Base-by-base conservation (phyloP, 495 filamentous ascomycete genomes). In the Xeromyces bisporus region DNA sequence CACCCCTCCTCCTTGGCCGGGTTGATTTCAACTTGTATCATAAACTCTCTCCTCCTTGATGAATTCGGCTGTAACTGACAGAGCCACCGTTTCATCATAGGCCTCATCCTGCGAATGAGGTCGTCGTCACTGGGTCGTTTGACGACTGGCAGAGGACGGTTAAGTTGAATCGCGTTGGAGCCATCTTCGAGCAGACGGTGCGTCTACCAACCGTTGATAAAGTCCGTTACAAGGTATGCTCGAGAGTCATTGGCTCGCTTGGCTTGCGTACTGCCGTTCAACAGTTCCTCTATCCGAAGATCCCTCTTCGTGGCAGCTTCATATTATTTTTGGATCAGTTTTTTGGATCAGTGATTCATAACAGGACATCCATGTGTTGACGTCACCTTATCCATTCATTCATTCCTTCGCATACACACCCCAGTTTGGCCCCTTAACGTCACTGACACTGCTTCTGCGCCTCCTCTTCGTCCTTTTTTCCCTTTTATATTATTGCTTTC, bases 111-210 rank as follows among this genome's bases (percentile, higher is more conserved):
- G 83, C 80, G 37, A 65, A 67, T 37, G 84, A 93, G 49, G 89
- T 97, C 40, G 85, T 77, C 51, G 89, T 97, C 36, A 93, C 86
- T 5, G 89, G 89, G 45, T 87, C 80, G 29, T 97, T 96, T 50
- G 87, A 97, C 53, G 69, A 84, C 58, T 97, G 89, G 89, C 62
- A 68, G 27, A 80, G 83, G 63, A 82, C 69, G 28, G 72, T 81
- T 43, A 71, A 75, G 60, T 66, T 97, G 29, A 74, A 83, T 27
- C 77, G 79, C 48, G 68, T 71, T 14, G 74, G 67, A 39, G 68
- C 71, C 28, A 42, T 58, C 37, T 89, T 86, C 40, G 62, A 75
- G 57, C 92, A 91, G 56, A 68, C 68, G 27, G 83, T 96, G 12
- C 58, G 67, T 20, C 61, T 94, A 11, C 65, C 78, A 2, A 50